Base-by-base conservation (phyloP, 1,284 basidiomycete genomes). In the Ceratobasidium sp. region DNA sequence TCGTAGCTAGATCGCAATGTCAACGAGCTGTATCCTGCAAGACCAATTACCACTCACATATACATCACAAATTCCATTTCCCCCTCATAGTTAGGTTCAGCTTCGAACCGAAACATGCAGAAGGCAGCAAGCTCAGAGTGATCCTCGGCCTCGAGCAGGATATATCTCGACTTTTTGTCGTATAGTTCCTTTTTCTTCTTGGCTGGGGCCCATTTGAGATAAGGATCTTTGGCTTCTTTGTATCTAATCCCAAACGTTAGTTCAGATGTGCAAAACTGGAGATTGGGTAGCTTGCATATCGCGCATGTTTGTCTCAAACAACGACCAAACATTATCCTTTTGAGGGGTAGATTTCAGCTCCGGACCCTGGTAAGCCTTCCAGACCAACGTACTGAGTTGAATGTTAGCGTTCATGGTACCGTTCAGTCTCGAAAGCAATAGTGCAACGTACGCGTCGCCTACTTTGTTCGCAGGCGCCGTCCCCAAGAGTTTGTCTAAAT, bases 81-180 rank as follows among this genome's bases (percentile, higher is more conserved):
- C 3, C 67, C 67, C 9, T 60, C 21, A 21, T 50, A 21, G 32
- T 71, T 59, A 12, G 55, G 34, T 10, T 71, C 67, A n/a, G 39
- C 32, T 41, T 71, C 67, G 30, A 71, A 71, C 36, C 67, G 67
- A 39, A 71, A 59, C 53, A 59, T 59, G 32, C 55, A 71, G 39
- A 71, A 71, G 26, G 67, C 67, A 23, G 30, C 67, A 8, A 71
- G 55, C 21, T 58, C 43, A 14, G 67, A 36, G 45, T 62, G 43
- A 34, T 48, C 60, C 8, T 58, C 53, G 10, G 16, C 50, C 30
- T 71, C 41, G 67, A 71, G 55, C 16, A 71, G 9, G 50, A 71
- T 59, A 45, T 36, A 71, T 8, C 67, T 55, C 3, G 67, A 59
- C 30, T 36, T 45, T 14, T 32, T 48, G 45, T 71, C 28, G n/a